Base-by-base conservation (phyloP, 495 filamentous ascomycete species). In the Copromyces sp. region DNA sequence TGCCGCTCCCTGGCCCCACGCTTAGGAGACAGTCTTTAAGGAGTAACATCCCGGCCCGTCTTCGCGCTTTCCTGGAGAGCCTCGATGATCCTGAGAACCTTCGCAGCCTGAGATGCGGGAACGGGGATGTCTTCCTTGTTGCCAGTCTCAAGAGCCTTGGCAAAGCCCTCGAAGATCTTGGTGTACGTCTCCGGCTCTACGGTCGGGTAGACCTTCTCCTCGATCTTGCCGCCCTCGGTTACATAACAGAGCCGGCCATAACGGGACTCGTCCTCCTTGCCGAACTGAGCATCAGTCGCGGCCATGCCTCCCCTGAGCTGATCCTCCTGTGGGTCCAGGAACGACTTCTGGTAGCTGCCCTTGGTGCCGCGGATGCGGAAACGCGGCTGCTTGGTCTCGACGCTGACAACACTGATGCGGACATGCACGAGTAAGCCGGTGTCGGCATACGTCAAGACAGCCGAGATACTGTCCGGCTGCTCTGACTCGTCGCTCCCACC, bases 281-380 rank as follows among this genome's bases (percentile, higher is more conserved):
- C 94, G 76, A 92, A 96, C 7, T 79, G 85, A 7, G 81, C 80
- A 71, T 94, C 90, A 6, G 85, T 86, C 24, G 91, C 89, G 80
- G 83, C 88, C 75, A 89, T 78, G 0, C 93, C 94, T 3, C 84
- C 86, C 80, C 89, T 90, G 47, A 96, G 84, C 75, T 94, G 92
- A 53, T 92, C 90, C 81, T 97, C 94, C 82, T 97, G 94, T 39
- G 89, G 82, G 81, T 97, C 94, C 0, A 95, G 81, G 73, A 92
- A 88, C 77, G 81, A 88, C 85, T 96, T 97, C 82, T 89, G 91
- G 79, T 90, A 97, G 76, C 90, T 93, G 1, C 91, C 94, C 79
- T 93, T 90, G 6, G 89, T 89, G 17, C 94, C 94, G 29, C 94
- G 83, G 9, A 97, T 88, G 89, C 93, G 93, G 83, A 90, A 97